phyloP scores from a whole-genome alignment of 2,329 filamentous ascomycete species.

The Nemania bipapillata region DNA sequence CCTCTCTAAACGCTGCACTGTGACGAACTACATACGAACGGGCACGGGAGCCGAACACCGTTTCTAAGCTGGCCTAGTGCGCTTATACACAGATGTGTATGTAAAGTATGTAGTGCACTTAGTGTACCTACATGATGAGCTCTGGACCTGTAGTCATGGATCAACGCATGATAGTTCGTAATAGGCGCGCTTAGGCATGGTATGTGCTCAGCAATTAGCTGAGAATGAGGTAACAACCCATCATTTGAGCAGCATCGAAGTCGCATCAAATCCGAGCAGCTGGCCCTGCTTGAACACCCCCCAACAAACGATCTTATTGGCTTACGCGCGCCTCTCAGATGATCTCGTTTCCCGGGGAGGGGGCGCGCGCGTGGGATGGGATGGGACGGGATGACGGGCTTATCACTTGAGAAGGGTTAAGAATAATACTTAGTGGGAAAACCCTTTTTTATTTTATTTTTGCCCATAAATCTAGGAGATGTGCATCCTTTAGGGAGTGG shows the following conservation, averaged over 20 bases:
- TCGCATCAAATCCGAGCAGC: not conserved
- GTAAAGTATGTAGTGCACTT: too few relatives aligned
- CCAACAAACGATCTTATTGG: slow-evolving; percentile 8
- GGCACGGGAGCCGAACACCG: not conserved
- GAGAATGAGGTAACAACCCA: slow-evolving; percentile 1
- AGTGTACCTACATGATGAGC: too few relatives aligned
- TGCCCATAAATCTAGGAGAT: not conserved
- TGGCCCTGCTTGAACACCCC: not conserved
- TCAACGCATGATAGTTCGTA: not conserved
- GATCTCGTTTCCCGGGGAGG: slow-evolving; percentile 4
- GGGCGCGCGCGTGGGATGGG: not conserved
- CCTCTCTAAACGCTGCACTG: slow-evolving; percentile 1
- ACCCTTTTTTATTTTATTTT: not conserved
- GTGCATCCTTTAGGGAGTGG: slow-evolving; percentile 1
- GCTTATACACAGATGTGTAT: too few relatives aligned
- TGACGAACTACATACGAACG: not conserved
- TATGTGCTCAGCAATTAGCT: not conserved
- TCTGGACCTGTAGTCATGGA: not conserved
- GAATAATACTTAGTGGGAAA: not conserved
- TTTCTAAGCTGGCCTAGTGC: not conserved
- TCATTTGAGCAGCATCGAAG: not conserved
- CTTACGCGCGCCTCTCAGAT: slow-evolving; percentile 17
- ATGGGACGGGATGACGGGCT: slow-evolving; percentile 1
- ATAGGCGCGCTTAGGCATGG: not conserved
- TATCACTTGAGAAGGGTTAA: not conserved